Evolutionary conservation across 2,329 filamentous ascomycete genomes (phyloP).

Genomic region (Exophiala phaeomuriformis): DNA sequence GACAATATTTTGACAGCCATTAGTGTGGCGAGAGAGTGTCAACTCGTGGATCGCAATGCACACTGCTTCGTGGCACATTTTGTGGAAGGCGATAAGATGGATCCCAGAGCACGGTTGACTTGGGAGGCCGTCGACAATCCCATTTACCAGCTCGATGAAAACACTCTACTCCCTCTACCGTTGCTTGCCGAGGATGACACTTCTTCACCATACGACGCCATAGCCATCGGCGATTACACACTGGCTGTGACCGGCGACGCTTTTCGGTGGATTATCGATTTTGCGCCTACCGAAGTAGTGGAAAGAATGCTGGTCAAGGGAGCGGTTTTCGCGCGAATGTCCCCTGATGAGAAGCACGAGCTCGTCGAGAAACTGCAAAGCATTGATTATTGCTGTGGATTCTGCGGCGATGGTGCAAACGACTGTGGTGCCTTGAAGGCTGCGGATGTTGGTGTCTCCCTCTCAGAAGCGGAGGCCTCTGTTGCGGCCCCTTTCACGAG

Average conservation of each 20-base stretch:
- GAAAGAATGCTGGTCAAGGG: conserved; percentile 76
- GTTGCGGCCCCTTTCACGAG: conserved; percentile 98
- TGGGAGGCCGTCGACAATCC: conserved; percentile 97
- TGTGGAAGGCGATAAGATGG: conserved; percentile 63
- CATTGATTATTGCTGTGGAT: conserved; percentile 89
- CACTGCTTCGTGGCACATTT: conserved; percentile 94
- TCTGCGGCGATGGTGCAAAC: conserved; percentile 95
- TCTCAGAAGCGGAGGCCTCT: conserved; percentile 94
- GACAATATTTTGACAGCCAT: conserved; percentile 97
- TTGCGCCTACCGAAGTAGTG: conserved; percentile 70
- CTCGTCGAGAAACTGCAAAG: conserved; percentile 94
- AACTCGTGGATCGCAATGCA: conserved; percentile 68
- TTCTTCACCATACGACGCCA: conserved; percentile 77
- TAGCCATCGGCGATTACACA: conserved; percentile 75
- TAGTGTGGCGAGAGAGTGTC: conserved; percentile 86
- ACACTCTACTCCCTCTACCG: conserved; percentile 68
- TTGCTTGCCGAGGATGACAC: conserved; percentile 65
- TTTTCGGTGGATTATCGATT: conserved; percentile 95
- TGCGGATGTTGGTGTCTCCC: conserved; percentile 91
- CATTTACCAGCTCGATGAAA: conserved; percentile 67
- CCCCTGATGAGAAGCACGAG: conserved; percentile 96
- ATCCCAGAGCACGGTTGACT: conserved; percentile 63
- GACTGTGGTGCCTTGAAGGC: conserved; percentile 96
- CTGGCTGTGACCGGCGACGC: conserved; percentile 87
- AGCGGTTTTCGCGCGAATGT: conserved; percentile 96